Percentiles rank a stretch among this genome's conserved stretches.
Evolutionary conservation across 2,329 filamentous ascomycete genomes (phyloP).

Genomic region (Cladophialophora carrionii): DNA sequence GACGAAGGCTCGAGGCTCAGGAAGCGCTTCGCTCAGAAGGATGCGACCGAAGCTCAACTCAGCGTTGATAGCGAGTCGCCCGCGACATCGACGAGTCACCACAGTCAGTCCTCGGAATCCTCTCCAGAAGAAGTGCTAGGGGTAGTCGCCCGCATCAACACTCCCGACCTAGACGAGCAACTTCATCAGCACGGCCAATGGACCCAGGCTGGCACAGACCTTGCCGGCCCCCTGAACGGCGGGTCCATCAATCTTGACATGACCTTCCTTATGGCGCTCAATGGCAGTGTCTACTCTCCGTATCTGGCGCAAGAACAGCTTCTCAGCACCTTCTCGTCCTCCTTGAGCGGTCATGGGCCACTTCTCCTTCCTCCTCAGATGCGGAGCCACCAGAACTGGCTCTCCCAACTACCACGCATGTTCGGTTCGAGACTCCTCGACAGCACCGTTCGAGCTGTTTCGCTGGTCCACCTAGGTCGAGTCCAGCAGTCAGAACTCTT

Average conservation of each 20-base stretch:
- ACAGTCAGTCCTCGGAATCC: slow-evolving; percentile 41
- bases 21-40: slow-evolving; percentile 39
- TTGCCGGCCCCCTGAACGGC: slow-evolving; percentile 7
- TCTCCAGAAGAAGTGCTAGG: slow-evolving; percentile 38
- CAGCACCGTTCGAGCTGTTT: slow-evolving; percentile 40
- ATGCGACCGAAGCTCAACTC: slow-evolving; percentile 14
- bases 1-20: slow-evolving; percentile 45
- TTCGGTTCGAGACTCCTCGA: slow-evolving; percentile 37
- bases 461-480: slow-evolving; percentile 41
- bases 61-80: slow-evolving; percentile 40
- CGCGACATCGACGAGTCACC: slow-evolving; percentile 40
- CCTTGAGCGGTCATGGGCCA: slow-evolving; percentile 12
- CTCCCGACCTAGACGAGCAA: slow-evolving; percentile 16
- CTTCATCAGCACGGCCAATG: slow-evolving; percentile 11
- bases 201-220: slow-evolving; percentile 15
- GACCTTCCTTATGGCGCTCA: slow-evolving; percentile 20
- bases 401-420: slow-evolving; percentile 31
- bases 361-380: slow-evolving; percentile 23
- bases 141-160: slow-evolving; percentile 12
- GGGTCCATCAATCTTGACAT: slow-evolving; percentile 20
- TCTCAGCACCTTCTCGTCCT: slow-evolving; percentile 29
- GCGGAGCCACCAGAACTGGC: slow-evolving; percentile 35
- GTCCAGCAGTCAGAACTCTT: slow-evolving; percentile 35
- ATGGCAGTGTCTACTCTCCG: slow-evolving; percentile 29
- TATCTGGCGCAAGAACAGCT: slow-evolving; percentile 36